Evolutionary conservation across 225 moss, liverwort and hornwort genomes (phyloP), one percentile per base, ranked within the genome.

Genomic region (Polytrichum commune): DNA sequence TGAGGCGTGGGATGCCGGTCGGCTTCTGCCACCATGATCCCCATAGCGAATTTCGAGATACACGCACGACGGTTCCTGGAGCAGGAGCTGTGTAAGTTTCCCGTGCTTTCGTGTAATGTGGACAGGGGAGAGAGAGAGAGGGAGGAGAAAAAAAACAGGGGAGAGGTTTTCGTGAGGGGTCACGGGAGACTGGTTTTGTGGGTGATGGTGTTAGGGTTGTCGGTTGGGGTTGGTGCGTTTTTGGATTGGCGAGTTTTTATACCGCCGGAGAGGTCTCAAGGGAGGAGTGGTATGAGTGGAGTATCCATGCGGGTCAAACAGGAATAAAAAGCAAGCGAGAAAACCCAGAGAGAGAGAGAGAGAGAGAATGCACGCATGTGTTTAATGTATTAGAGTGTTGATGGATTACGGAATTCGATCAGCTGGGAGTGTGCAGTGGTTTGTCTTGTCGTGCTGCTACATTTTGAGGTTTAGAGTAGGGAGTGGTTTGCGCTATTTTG

Each of bases 1-100:
- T 3, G 46, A 46, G 46, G 46, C 58, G 58, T 58, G 24, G 58
- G 24, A 24, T 58, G 58, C 20, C 22, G 58, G 24, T 6, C n/a
- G 58, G 22, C 58, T 5, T 20, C 28, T 18, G 32, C 56, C 72
- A 58, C 64, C 64, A 88, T 88, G 88, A 88, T 88, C 69, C 88
- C 88, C 63, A 85, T 88, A 18, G 84, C 88, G 67, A 88, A 88
- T 88, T 88, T 88, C 71, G 88, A 88, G 80, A 84, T 84, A 79
- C 88, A 88, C 85, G 88, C 88, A 72, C 88, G 84, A 27, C 82
- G 74, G 75, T 88, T 88, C 64, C 68, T 88, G 73, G 88, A 88
- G 84, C 68, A 73, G 70, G 88, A 85, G 27, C 77, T 80, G 10
- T 75, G 88, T 88, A 78, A 75, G 88, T 79, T 32, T 38, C 7